Evolutionary conservation across 352 stramenopile species (phyloP).

Genomic region (Saprolegnia parasitica): DNA sequence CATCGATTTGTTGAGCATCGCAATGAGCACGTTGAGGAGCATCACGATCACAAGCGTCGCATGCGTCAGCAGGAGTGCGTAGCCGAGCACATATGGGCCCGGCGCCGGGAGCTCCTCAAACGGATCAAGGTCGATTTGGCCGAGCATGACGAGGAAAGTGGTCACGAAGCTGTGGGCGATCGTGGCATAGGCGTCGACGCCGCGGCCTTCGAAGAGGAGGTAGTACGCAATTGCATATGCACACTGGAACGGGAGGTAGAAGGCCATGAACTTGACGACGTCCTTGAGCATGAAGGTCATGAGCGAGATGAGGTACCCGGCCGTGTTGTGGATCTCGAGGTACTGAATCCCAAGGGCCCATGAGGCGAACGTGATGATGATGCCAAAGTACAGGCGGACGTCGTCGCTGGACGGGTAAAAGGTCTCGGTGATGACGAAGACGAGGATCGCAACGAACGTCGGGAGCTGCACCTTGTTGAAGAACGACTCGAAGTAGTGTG

Average conservation of each 20-base stretch:
- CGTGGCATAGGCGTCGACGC: neutral
- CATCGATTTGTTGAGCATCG: conserved; percentile 22
- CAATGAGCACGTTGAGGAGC: conserved; percentile 19
- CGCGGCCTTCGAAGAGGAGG: neutral
- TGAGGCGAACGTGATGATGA: neutral
- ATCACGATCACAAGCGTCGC: conserved; percentile 15
- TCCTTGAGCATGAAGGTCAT: conserved; percentile 12
- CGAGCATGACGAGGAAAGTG: conserved; percentile 21
- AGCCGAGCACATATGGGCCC: neutral
- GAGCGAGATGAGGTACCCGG: conserved; percentile 8
- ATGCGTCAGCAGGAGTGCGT: neutral
- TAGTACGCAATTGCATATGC: conserved; percentile 11
- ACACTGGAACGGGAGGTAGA: conserved; percentile 19
- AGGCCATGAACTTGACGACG: conserved; percentile 10
- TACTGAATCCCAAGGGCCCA: conserved; percentile 16
- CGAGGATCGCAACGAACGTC: neutral
- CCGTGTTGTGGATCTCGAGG: conserved; percentile 8
- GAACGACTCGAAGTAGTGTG: conserved; percentile 9
- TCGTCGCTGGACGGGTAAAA: neutral
- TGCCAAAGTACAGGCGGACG: neutral
- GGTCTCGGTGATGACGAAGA: conserved; percentile 4
- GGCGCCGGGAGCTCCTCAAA: conserved; percentile 1
- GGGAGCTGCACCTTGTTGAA: conserved; percentile 8
- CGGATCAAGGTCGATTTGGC: neutral
- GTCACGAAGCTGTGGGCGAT: neutral